Percentiles rank a stretch among this genome's conserved stretches.
Evolutionary conservation across 495 filamentous ascomycete species (phyloP).

Genomic region (Penicillium lividum): DNA sequence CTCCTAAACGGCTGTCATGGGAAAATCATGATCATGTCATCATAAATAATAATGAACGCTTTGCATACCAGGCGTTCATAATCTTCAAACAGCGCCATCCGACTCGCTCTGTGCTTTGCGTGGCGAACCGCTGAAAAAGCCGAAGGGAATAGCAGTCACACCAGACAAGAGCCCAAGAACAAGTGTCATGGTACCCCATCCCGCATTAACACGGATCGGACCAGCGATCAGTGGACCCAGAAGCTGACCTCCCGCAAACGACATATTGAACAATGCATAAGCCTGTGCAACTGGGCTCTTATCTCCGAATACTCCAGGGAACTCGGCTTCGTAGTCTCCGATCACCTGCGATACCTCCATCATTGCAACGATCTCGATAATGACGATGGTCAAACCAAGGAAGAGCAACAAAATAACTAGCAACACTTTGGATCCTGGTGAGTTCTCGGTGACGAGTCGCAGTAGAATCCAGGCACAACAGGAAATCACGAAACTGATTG

Average conservation of each 20-base stretch:
- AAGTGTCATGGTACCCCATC: constrained; percentile 44
- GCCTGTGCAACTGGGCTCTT: constrained; percentile 59
- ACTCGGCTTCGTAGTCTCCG: constrained; percentile 32
- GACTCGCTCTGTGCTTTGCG: background rate
- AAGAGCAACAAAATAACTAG: constrained; percentile 37
- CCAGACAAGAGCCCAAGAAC: constrained; percentile 35
- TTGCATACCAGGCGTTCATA: too few relatives aligned
- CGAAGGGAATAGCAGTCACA: constrained; percentile 23
- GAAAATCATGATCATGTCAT: too few relatives aligned
- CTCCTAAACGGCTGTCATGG: too few relatives aligned
- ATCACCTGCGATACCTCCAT: constrained; percentile 39
- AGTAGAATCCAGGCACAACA: constrained; percentile 53
- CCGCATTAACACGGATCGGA: constrained; percentile 31
- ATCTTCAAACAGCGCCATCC: background rate
- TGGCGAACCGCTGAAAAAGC: constrained; percentile 10
- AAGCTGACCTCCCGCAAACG: constrained; percentile 61
- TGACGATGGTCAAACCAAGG: constrained; percentile 33
- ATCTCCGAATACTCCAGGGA: constrained; percentile 49
- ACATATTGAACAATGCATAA: constrained; percentile 61
- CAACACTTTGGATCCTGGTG: constrained; percentile 30
- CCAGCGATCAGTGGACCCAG: constrained; percentile 60
- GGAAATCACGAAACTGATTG: constrained; percentile 49
- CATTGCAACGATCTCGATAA: constrained; percentile 39
- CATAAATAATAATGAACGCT: too few relatives aligned
- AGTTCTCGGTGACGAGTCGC: constrained; percentile 43